Base-by-base conservation (phyloP, 2,329 filamentous ascomycete species). In the Bipolaris cookei region DNA sequence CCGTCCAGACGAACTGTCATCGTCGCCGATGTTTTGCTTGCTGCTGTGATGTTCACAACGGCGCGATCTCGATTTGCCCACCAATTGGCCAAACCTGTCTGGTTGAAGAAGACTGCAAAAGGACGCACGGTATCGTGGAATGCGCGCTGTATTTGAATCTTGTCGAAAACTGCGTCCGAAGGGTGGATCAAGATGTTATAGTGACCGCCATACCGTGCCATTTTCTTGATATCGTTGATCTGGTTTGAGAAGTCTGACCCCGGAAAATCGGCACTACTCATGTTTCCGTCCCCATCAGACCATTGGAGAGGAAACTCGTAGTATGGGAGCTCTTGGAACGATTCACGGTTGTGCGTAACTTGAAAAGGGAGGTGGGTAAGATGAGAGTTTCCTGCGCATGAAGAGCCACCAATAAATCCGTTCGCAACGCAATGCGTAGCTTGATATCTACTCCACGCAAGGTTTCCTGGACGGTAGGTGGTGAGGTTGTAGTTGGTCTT, bases 181-280 rank as follows among this genome's bases (percentile, higher is more conserved):
- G 54, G 54, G 38, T 57, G 54, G 3, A 57, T 57, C 54, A 57
- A 54, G n/a, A 57, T 57, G 44, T 57, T 57, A n/a, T 57, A 57
- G 16, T 57, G 54, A 0, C 54, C 54, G 14, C 54, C 54, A 49
- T 57, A 57, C 1, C 44, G 50, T 49, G 54, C 49, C 54, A 57
- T 57, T 6, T 57, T 48, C 43, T 57, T 48, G 32, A 57, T 57
- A 20, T 48, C 10, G 0, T 6, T 48, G 43, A 57, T 48, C 23
- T 57, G 54, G 2, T 57, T 57, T 3, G 54, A 53, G 23, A 57
- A 57, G 49, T 57, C 54, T 1, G 54, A 57, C 4, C 54, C 54
- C 1, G 54, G 54, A 7, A 54, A 57, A 44, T 54, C 38, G 5
- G 54, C 54, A 21, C 54, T 57, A n/a, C 54, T 57, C 54, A 57